These are phyloP conservation scores for Protea cynaroides DNA, from an alignment of 164 flowering plant species.

Conservation along the genomic window DNA sequence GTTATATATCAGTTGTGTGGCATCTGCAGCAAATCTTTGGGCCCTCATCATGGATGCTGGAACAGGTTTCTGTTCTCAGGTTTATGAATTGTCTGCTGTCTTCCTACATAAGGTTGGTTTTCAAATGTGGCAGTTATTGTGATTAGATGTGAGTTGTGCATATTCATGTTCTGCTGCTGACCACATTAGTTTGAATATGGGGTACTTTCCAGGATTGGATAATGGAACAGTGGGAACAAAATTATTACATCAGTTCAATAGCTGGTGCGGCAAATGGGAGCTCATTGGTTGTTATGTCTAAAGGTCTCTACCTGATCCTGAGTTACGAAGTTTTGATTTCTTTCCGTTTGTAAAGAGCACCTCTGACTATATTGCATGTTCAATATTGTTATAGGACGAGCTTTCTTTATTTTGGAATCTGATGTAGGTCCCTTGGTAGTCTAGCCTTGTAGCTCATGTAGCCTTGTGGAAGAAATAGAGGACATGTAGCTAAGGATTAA, in stretches of 20 bases:
- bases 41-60: conserved; percentile 96
- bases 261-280: conserved; percentile 87
- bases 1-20: conserved; percentile 70
- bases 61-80: conserved; percentile 71
- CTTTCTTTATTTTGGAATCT: no score
- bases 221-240: conserved; percentile 96
- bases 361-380: background rate
- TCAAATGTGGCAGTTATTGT: background rate
- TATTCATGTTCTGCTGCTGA: conserved; percentile 3
- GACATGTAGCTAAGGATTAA: no score
- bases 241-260: conserved; percentile 76
- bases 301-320: conserved; percentile 40
- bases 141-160: background rate
- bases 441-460: no score
- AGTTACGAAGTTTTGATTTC: background rate
- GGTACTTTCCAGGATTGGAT: conserved; percentile 71
- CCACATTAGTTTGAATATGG: background rate
- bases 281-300: conserved; percentile 90
- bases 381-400: background rate
- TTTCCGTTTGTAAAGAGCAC: background rate
- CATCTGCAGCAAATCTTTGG: conserved; percentile 74
- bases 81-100: conserved; percentile 63
- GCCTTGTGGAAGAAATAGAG: no score
- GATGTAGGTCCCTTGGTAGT: no score
- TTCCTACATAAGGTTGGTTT: conserved; percentile 69